phyloP scores from a whole-genome alignment of 345 rosid genomes.

The Citrus reticulata region DNA sequence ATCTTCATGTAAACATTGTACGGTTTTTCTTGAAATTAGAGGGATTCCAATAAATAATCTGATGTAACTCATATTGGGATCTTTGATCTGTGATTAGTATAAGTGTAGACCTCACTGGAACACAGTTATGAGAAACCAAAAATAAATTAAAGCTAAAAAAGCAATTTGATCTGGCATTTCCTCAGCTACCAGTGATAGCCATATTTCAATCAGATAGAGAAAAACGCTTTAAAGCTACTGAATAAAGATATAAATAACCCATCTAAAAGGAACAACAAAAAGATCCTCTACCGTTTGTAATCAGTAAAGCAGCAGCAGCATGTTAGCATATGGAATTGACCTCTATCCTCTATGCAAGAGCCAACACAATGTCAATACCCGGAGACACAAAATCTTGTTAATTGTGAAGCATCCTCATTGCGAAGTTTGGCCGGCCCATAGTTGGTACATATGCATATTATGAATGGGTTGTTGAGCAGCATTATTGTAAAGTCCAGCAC shows the following conservation, averaged over 20 bases:
- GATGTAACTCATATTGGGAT: no score
- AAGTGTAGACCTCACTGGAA: not conserved
- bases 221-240: slow-evolving; percentile 3
- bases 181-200: slow-evolving; percentile 17
- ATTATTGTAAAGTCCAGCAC: slow-evolving; percentile 35
- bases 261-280: slow-evolving; percentile 4
- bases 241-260: not conserved
- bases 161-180: slow-evolving; percentile 2
- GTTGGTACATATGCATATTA: slow-evolving; percentile 60
- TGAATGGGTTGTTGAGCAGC: slow-evolving; percentile 39
- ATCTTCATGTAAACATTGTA: no score
- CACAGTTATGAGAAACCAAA: not conserved
- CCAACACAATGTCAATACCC: slow-evolving; percentile 3
- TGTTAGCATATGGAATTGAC: slow-evolving; percentile 15
- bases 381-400: not conserved
- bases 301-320: slow-evolving; percentile 4
- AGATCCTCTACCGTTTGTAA: slow-evolving; percentile 6
- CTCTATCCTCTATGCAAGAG: slow-evolving; percentile 9
- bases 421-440: slow-evolving; percentile 53
- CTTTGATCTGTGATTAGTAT: no score
- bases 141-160: not conserved
- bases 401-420: slow-evolving; percentile 32
- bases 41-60: no score
- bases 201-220: not conserved
- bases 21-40: no score